phyloP scores from a whole-genome alignment of 768 basidiomycete species.

The Mycena floridula region DNA sequence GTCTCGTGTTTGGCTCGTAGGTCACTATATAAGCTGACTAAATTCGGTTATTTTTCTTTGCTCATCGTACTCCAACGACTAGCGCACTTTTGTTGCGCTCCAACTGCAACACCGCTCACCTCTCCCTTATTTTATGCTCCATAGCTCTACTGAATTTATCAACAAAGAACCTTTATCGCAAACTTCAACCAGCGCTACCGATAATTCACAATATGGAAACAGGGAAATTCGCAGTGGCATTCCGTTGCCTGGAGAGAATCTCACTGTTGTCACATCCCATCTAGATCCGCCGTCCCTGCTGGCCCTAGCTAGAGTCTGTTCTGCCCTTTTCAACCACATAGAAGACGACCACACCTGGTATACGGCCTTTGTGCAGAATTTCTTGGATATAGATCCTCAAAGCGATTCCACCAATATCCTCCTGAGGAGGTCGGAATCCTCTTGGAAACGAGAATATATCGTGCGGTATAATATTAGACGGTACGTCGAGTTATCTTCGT shows the following conservation, averaged over 20 bases:
- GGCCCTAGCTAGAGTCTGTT: slow-evolving; percentile 48
- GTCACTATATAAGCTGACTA: too few species aligned
- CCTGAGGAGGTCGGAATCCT: slow-evolving; percentile 46
- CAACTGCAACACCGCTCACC: too few species aligned
- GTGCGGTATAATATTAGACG: slow-evolving; percentile 44
- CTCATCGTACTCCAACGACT: too few species aligned
- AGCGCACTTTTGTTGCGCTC: too few species aligned
- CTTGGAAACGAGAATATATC: slow-evolving; percentile 73
- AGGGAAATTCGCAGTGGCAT: slow-evolving; percentile 56
- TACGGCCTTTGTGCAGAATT: slow-evolving; percentile 64
- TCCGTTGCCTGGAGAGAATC: slow-evolving; percentile 67
- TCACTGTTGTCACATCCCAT: slow-evolving; percentile 70
- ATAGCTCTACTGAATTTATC: slow-evolving; percentile 39
- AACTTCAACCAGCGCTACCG: slow-evolving; percentile 20
- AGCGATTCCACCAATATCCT: slow-evolving; percentile 43
- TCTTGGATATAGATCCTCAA: slow-evolving; percentile 63
- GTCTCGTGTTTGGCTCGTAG: too few species aligned
- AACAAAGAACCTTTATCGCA: slow-evolving; percentile 29
- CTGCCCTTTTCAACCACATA: slow-evolving; percentile 55
- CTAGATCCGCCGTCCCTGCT: slow-evolving; percentile 60
- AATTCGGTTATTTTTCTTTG: too few species aligned
- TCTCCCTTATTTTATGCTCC: slow-evolving; percentile 63
- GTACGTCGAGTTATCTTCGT: slow-evolving; percentile 27
- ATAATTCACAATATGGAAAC: slow-evolving; percentile 29
- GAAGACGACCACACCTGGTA: slow-evolving; percentile 78